Evolutionary conservation across 1,139 yeast species (phyloP).

Genomic region (Kodamaea plutei): DNA sequence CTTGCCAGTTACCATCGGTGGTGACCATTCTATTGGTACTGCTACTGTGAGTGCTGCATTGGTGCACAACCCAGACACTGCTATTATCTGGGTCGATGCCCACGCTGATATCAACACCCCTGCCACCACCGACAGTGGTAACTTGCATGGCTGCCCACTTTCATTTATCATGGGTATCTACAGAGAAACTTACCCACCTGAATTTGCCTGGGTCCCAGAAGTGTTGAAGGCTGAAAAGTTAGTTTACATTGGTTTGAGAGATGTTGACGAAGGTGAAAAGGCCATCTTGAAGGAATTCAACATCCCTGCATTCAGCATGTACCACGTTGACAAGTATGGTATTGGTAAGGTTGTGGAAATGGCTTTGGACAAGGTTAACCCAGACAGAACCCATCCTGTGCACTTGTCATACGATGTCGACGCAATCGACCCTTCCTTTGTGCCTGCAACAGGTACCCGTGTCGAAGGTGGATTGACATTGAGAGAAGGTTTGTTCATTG

Average conservation of each 20-base stretch:
- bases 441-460: slow-evolving; percentile 97
- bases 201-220: slow-evolving; percentile 75
- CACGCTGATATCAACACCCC: slow-evolving; percentile 97
- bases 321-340: slow-evolving; percentile 91
- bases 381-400: slow-evolving; percentile 69
- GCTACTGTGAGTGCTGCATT: slow-evolving; percentile 88
- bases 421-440: slow-evolving; percentile 90
- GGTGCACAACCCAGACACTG: slow-evolving; percentile 77
- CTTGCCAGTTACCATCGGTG: slow-evolving; percentile 86
- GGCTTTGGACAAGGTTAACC: slow-evolving; percentile 81
- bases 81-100: slow-evolving; percentile 95
- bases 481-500: slow-evolving; percentile 89
- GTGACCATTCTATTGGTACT: slow-evolving; percentile 95
- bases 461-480: slow-evolving; percentile 94
- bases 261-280: slow-evolving; percentile 85
- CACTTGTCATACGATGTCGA: slow-evolving; percentile 95
- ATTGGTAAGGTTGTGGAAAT: slow-evolving; percentile 86
- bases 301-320: slow-evolving; percentile 91
- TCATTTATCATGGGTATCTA: slow-evolving; percentile 83
- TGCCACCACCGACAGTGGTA: slow-evolving; percentile 80
- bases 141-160: slow-evolving; percentile 95
- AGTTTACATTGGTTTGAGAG: slow-evolving; percentile 93
- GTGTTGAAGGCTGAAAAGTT: slow-evolving; percentile 64
- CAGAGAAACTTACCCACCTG: slow-evolving; percentile 59
- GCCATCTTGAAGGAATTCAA: slow-evolving; percentile 63